A percentile compares a stretch with the other conserved stretches of the same genome.
phyloP scores from a whole-genome alignment of 179 eudicot species.

The Corrigiola litoralis region DNA sequence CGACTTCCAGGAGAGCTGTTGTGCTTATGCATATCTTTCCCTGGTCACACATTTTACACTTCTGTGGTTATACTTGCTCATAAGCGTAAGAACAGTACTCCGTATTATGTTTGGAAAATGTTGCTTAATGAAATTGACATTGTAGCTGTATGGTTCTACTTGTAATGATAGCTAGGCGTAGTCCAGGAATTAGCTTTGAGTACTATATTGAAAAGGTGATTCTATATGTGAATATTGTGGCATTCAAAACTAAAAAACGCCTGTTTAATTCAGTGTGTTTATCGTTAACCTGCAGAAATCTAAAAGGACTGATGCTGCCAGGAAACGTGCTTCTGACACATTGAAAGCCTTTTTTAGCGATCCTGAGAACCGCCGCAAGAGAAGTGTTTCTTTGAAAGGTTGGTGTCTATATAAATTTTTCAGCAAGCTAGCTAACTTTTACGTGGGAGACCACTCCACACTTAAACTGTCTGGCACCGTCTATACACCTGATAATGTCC shows the following conservation, averaged over 20 bases:
- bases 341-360: conserved; percentile 74
- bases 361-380: conserved; percentile 83
- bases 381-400: conserved; percentile 94
- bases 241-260: background rate
- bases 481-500: background rate
- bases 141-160: too few relatives aligned
- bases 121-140: too few relatives aligned
- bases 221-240: background rate
- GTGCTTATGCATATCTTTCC: too few relatives aligned
- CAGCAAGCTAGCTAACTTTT: background rate
- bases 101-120: too few relatives aligned
- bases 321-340: conserved; percentile 82
- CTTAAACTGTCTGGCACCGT: background rate
- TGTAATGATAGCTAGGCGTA: too few relatives aligned
- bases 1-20: too few relatives aligned
- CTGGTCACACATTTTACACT: too few relatives aligned
- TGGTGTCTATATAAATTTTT: background rate
- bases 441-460: too few relatives aligned
- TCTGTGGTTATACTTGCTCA: too few relatives aligned
- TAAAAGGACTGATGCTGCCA: conserved; percentile 66
- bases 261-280: background rate
- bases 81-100: too few relatives aligned
- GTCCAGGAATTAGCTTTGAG: too few relatives aligned
- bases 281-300: conserved; percentile 45
- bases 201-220: too few relatives aligned